Evolutionary conservation across 1,139 yeast species (phyloP).

Genomic region (Pichia inconspicua): DNA sequence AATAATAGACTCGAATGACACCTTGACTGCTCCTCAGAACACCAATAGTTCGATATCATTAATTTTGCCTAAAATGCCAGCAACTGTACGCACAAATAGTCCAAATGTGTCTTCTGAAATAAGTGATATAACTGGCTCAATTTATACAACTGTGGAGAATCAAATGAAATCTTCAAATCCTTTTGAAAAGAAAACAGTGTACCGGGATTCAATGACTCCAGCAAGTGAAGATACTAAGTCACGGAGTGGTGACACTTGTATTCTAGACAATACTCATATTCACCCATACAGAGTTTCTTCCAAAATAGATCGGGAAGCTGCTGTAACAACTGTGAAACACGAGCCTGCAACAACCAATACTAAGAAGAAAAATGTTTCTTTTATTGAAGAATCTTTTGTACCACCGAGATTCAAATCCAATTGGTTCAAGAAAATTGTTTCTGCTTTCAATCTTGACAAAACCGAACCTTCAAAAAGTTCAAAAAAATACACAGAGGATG

Average conservation of each 20-base stretch:
- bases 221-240: not conserved
- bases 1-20: constrained; percentile 3
- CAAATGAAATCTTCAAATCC: not conserved
- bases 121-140: constrained; percentile 6
- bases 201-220: not conserved
- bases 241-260: not conserved
- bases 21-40: not conserved
- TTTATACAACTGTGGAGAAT: constrained; percentile 6
- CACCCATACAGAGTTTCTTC: not conserved
- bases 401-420: not conserved
- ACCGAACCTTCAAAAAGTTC: not conserved
- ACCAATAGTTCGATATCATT: not conserved
- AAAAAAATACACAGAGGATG: not conserved
- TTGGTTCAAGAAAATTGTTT: not conserved
- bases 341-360: not conserved
- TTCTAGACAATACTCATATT: not conserved
- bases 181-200: not conserved
- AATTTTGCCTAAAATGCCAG: constrained; percentile 1
- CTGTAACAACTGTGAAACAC: not conserved
- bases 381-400: not conserved
- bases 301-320: not conserved
- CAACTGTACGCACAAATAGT: not conserved
- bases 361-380: not conserved
- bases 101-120: not conserved
- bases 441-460: not conserved